Conservation (phyloP, 352 stramenopile species). For the Phytophthora litchii region DNA sequence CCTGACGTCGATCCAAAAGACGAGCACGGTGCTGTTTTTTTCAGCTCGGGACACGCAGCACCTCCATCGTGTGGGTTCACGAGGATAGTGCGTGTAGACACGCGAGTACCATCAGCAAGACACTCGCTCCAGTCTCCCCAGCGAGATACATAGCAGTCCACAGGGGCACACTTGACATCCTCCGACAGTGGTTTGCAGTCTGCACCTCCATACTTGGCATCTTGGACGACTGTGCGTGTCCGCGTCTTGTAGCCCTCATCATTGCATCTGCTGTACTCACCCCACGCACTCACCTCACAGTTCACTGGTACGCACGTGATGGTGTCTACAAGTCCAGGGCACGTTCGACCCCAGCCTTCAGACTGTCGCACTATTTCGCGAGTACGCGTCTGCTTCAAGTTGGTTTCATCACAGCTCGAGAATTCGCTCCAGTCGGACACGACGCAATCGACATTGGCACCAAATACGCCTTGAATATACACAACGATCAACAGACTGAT, state of each 20-base stretch:
- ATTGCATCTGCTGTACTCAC: slow-evolving; percentile 31
- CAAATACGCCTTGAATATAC: not conserved
- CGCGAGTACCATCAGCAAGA: slow-evolving; percentile 28
- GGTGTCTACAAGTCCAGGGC: slow-evolving; percentile 30
- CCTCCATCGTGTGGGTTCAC: slow-evolving; percentile 45
- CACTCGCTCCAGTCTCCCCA: slow-evolving; percentile 39
- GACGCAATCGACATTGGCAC: slow-evolving; percentile 25
- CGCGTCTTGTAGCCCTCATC: slow-evolving; percentile 36
- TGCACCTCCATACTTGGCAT: slow-evolving; percentile 30
- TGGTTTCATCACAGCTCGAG: slow-evolving; percentile 27
- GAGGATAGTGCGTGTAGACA: slow-evolving; percentile 43
- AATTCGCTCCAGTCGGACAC: slow-evolving; percentile 34
- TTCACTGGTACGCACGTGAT: slow-evolving; percentile 25
- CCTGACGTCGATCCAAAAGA: slow-evolving; percentile 13
- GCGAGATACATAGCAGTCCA: slow-evolving; percentile 42
- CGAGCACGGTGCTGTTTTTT: slow-evolving; percentile 13
- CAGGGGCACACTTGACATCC: slow-evolving; percentile 26
- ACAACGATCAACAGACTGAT: slow-evolving; percentile 7
- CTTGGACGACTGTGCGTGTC: slow-evolving; percentile 21
- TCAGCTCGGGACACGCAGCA: slow-evolving; percentile 41
- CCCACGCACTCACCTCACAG: slow-evolving; percentile 38
- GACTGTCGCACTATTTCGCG: slow-evolving; percentile 23
- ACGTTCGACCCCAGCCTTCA: slow-evolving; percentile 27
- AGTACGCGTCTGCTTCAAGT: slow-evolving; percentile 34
- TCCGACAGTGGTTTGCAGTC: slow-evolving; percentile 28